Conservation (phyloP, 345 rosid genomes). For the Conringia planisiliqua region DNA sequence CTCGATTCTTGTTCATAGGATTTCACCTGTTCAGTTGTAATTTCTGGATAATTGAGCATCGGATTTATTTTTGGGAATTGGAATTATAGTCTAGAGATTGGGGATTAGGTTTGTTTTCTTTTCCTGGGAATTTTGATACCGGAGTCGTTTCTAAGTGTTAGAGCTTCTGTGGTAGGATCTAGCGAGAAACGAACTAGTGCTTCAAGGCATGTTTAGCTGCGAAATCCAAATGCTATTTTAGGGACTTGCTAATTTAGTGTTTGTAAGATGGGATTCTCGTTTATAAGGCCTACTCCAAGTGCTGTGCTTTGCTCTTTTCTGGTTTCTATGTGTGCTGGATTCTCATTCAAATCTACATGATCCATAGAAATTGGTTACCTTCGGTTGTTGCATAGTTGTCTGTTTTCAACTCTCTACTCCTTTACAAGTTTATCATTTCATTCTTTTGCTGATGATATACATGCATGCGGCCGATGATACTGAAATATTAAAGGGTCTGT, state of each 20-base stretch:
- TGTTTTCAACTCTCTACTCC: not conserved
- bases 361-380: not conserved
- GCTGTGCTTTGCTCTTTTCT: not conserved
- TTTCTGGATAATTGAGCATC: slow-evolving; percentile 3
- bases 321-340: not conserved
- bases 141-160: not conserved
- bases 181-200: not conserved
- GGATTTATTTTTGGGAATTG: not conserved
- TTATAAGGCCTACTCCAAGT: not conserved
- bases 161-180: not conserved
- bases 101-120: not conserved
- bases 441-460: slow-evolving; percentile 11
- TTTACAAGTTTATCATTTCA: slow-evolving; percentile 18
- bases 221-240: not conserved
- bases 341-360: not conserved
- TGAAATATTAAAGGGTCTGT: not conserved
- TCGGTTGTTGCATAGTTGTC: slow-evolving; percentile 1
- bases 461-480: not conserved
- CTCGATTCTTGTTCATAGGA: not conserved
- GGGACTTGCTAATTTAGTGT: not conserved
- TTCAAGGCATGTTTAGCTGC: not conserved
- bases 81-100: slow-evolving; percentile 14
- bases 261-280: not conserved
- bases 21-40: not conserved
- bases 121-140: not conserved